Evolutionary conservation across 75 land plant species (phyloP).

Genomic region (Cupressus sempervirens): DNA sequence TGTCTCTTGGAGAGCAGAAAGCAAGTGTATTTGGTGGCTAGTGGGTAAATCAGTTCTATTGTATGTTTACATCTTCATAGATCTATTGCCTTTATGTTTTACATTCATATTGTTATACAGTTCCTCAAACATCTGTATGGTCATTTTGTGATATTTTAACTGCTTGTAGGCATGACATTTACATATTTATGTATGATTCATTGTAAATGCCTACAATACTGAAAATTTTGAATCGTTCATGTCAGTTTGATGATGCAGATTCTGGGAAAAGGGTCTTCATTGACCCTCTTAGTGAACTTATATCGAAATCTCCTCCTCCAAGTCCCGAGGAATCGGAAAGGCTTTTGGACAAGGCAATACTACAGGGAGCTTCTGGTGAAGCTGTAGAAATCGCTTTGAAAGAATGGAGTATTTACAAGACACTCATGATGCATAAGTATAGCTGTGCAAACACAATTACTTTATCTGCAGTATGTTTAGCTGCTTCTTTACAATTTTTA

Average conservation of each 20-base stretch:
- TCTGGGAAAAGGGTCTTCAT: neutral
- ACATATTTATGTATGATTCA: neutral
- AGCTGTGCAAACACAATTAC: conserved; percentile 2
- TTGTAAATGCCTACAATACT: neutral
- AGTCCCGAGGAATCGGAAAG: neutral
- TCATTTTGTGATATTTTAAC: neutral
- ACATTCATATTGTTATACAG: neutral
- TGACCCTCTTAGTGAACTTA: conserved; percentile 11
- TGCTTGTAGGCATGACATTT: neutral
- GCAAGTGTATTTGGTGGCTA: neutral
- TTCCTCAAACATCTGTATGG: neutral
- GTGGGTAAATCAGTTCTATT: neutral
- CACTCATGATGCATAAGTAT: conserved; percentile 9
- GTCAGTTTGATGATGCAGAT: conserved; percentile 13
- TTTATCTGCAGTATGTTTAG: conserved; percentile 4
- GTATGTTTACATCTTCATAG: neutral
- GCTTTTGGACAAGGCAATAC: neutral
- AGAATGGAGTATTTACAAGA: conserved; percentile 5
- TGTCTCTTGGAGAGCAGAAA: neutral
- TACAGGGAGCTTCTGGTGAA: conserved; percentile 14
- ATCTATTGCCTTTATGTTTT: neutral
- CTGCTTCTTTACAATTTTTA: neutral
- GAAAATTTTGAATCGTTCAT: neutral
- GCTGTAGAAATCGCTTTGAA: conserved; percentile 1
- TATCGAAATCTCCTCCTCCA: neutral